Evolutionary conservation across 2,329 filamentous ascomycete genomes (phyloP), one percentile per base, ranked within the genome.

Genomic region (Dothistroma septosporum): DNA sequence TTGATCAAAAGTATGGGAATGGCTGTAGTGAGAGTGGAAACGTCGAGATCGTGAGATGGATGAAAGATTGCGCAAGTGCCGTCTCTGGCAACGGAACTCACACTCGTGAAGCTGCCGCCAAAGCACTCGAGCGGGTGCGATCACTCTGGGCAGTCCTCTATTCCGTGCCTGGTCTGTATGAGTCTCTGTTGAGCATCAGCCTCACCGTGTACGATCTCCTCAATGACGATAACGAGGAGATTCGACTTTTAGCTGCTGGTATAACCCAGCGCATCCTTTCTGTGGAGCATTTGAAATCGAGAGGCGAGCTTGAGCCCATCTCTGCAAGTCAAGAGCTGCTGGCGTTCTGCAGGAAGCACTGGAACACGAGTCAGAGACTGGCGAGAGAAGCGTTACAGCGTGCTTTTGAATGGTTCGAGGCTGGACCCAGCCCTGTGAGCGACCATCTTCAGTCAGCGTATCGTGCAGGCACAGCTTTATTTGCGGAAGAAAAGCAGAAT

Each of bases 171-270:
- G 24, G 35, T 19, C 56, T 65, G 11, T 48, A 62, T n/a, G 10
- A 7, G 6, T 33, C 41, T 10, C 60, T 85, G 35, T 74, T 91
- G 1, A 77, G 83, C 1, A 77, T 84, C 32, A 82, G 89, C 55
- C 73, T 91, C 5, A 79, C 87, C 3, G 77, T 93, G 1, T 92
- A 94, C 74, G 87, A 91, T 71, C 80, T 86, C 50, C 81, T 96
- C 4, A 89, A 90, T 70, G 94, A 97, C 71, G 93, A 97, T 71
- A 93, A 97, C 71, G 91, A 96, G 63, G 92, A 97, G 60, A 84
- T 97, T 64, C 85, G 93, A 49, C 83, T 87, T 35, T 73, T 83
- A 0, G 88, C 87, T 8, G 83, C 87, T 2, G 61, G 68, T 0
- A 80, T 83, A 1, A 78, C 82, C 0, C 72, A 75, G 5, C 72